Percentiles rank a stretch among this genome's conserved stretches.
phyloP scores from a whole-genome alignment of 352 stramenopile genomes.

The Phytopythium montanum region DNA sequence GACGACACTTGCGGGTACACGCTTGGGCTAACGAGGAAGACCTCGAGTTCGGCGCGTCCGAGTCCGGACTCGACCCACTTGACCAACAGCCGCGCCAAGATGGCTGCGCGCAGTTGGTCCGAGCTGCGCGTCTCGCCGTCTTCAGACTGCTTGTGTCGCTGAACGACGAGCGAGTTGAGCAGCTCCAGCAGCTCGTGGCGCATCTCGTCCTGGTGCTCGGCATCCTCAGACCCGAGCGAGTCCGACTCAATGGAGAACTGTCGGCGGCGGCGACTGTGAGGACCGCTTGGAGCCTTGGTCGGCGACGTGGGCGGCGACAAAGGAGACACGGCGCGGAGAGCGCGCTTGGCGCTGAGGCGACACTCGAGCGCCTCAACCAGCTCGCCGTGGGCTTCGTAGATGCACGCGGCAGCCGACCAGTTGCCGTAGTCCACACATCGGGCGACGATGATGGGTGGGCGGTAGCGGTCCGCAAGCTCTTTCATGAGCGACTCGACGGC shows the following conservation, averaged over 20 bases:
- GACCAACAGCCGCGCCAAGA: slow-evolving; percentile 72
- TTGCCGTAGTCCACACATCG: slow-evolving; percentile 82
- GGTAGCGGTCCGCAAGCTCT: slow-evolving; percentile 58
- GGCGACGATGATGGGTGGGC: slow-evolving; percentile 68
- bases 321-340: slow-evolving; percentile 10
- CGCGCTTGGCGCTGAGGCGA: slow-evolving; percentile 64
- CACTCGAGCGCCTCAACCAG: slow-evolving; percentile 84
- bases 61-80: slow-evolving; percentile 85
- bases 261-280: slow-evolving; percentile 15
- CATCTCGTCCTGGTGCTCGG: slow-evolving; percentile 50
- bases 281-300: not conserved
- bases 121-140: slow-evolving; percentile 20
- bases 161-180: slow-evolving; percentile 59
- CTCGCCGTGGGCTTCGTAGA: slow-evolving; percentile 80
- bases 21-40: slow-evolving; percentile 50
- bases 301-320: not conserved
- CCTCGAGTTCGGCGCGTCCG: slow-evolving; percentile 50
- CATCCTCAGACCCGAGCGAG: slow-evolving; percentile 23
- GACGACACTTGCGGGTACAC: slow-evolving; percentile 60
- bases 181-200: slow-evolving; percentile 60
- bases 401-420: slow-evolving; percentile 68
- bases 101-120: slow-evolving; percentile 47
- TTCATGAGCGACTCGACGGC: slow-evolving; percentile 54
- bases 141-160: slow-evolving; percentile 21
- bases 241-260: slow-evolving; percentile 24